Percentiles rank a stretch among this genome's conserved stretches.
Conservation (phyloP, 2,329 filamentous ascomycete species). For the Fusarium piperis region DNA sequence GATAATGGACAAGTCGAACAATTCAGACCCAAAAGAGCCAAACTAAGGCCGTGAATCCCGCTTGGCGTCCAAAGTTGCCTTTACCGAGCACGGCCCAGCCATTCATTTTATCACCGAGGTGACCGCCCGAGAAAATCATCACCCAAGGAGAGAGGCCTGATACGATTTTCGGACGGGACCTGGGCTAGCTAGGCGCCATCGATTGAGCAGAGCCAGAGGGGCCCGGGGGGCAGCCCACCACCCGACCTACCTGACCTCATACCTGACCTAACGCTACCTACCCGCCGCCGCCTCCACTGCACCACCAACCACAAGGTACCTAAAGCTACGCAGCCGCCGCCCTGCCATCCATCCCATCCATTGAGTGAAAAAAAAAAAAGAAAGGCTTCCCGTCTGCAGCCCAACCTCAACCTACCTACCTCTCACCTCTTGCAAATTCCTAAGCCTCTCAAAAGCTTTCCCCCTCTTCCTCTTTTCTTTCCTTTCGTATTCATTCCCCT, state of each 20-base stretch:
- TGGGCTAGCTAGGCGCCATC: constrained; percentile 16
- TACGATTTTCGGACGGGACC: constrained; percentile 34
- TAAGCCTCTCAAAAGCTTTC: constrained; percentile 1
- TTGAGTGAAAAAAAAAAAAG: constrained; percentile 15
- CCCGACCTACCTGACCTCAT: background rate
- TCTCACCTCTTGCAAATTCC: constrained; percentile 22
- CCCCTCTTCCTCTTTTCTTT: background rate
- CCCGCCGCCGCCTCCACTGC: constrained; percentile 12
- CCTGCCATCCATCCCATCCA: background rate
- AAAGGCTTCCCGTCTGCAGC: constrained; percentile 20
- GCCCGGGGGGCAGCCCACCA: background rate
- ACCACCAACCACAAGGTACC: background rate
- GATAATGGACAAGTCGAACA: constrained; percentile 28
- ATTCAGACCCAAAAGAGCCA: constrained; percentile 31
- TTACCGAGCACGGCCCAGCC: constrained; percentile 35
- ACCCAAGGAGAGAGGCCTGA: constrained; percentile 21
- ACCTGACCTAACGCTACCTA: background rate
- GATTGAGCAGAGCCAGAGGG: too few relatives aligned
- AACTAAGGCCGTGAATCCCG: constrained; percentile 31
- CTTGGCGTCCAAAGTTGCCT: constrained; percentile 22
- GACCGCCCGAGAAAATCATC: constrained; percentile 30
- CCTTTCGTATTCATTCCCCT: background rate
- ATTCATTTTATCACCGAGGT: constrained; percentile 44
- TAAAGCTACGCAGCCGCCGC: constrained; percentile 7
- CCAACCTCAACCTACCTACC: constrained; percentile 9